phyloP scores from a whole-genome alignment of 75 land plant genomes.

The Ceratopteris richardii region DNA sequence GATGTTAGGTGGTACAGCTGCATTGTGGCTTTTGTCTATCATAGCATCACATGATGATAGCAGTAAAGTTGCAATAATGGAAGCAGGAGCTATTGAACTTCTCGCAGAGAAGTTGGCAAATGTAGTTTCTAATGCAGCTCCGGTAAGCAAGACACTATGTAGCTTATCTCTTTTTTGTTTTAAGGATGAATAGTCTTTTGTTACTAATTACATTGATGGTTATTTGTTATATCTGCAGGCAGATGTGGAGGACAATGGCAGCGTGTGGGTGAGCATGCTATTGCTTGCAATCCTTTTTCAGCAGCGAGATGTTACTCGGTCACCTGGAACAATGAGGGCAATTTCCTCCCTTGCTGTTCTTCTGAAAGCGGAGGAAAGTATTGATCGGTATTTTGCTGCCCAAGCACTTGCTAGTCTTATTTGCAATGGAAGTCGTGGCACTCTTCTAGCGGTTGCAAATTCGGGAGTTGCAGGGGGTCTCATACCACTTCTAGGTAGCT shows the following conservation, averaged over 20 bases:
- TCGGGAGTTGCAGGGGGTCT: constrained; percentile 89
- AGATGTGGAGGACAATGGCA: constrained; percentile 64
- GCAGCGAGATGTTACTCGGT: constrained; percentile 85
- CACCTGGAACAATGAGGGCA: constrained; percentile 68
- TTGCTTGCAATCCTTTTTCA: constrained; percentile 78
- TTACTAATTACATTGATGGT: background rate
- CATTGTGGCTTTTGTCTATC: constrained; percentile 72
- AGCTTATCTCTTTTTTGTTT: background rate
- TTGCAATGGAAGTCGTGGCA: constrained; percentile 97
- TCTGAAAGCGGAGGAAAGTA: constrained; percentile 66
- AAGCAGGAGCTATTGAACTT: constrained; percentile 84
- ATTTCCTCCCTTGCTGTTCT: constrained; percentile 71
- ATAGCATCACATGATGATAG: constrained; percentile 71
- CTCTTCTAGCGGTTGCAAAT: constrained; percentile 87
- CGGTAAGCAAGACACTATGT: too few species aligned
- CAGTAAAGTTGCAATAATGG: constrained; percentile 59
- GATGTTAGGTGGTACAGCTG: constrained; percentile 50
- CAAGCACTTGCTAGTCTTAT: constrained; percentile 88
- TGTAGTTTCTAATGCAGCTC: constrained; percentile 31
- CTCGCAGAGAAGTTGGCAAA: constrained; percentile 71
- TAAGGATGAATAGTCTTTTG: background rate
- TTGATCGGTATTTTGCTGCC: constrained; percentile 88
- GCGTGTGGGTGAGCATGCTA: constrained; percentile 81
- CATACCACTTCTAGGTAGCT: constrained; percentile 84
- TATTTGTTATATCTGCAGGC: constrained; percentile 39